Conservation (phyloP, 257 asterid genomes). For the Solanum sejunctum region DNA sequence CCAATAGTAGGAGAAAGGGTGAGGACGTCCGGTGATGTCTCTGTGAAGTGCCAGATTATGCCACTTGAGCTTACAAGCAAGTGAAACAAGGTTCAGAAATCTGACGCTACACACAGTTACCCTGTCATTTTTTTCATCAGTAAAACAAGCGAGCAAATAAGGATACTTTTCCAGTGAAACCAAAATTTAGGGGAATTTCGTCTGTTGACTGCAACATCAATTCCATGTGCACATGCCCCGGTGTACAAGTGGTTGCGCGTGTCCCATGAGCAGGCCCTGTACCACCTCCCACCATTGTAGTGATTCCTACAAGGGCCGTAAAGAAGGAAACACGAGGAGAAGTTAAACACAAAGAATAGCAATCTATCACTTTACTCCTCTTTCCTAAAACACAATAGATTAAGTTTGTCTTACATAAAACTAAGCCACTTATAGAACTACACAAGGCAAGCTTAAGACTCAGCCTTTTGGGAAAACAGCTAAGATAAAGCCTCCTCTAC, state of each 20-base stretch:
- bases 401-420: neutral
- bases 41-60: neutral
- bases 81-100: neutral
- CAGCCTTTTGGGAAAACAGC: neutral
- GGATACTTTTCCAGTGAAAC: slow-evolving; percentile 91
- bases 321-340: neutral
- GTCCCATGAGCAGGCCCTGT: slow-evolving; percentile 96
- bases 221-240: slow-evolving; percentile 75
- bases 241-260: slow-evolving; percentile 98
- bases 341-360: neutral
- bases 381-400: neutral
- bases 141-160: neutral
- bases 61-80: neutral
- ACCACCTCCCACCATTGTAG: slow-evolving; percentile 97
- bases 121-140: neutral
- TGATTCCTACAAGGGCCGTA: slow-evolving; percentile 42
- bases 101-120: neutral
- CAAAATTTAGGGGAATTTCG: slow-evolving; percentile 84
- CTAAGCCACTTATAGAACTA: neutral
- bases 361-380: neutral
- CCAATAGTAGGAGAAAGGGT: neutral
- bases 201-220: slow-evolving; percentile 92
- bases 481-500: neutral
- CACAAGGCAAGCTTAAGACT: neutral
- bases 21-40: neutral